phyloP scores from a whole-genome alignment of 2,329 filamentous ascomycete species.

The Decorospora gaudefroyi region DNA sequence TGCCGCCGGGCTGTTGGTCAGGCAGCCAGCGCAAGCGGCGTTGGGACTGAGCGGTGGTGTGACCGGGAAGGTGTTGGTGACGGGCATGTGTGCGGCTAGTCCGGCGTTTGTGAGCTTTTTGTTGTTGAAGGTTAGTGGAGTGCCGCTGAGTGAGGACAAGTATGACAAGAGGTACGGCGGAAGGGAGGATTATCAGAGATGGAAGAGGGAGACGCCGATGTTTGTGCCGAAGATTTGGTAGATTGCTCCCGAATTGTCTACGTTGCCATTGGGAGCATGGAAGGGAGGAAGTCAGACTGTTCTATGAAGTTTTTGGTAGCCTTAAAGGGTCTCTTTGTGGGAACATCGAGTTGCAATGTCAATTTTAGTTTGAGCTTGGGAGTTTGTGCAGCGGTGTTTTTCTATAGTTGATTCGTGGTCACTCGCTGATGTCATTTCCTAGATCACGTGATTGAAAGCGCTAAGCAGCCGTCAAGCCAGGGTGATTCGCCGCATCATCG shows the following conservation, averaged over 20 bases:
- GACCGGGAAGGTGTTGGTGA: slow-evolving; percentile 51
- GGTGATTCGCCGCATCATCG: slow-evolving; percentile 31
- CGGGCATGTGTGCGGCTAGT: slow-evolving; percentile 61
- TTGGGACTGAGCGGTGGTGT: slow-evolving; percentile 58
- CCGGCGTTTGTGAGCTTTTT: slow-evolving; percentile 68
- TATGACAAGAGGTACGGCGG: slow-evolving; percentile 68
- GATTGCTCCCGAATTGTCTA: too few species aligned
- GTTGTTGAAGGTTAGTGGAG: slow-evolving; percentile 65
- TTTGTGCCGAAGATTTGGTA: slow-evolving; percentile 64
- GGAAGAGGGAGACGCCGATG: slow-evolving; percentile 69
- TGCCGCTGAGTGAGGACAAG: slow-evolving; percentile 69
- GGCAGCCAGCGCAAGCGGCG: slow-evolving; percentile 59
- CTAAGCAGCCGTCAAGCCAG: slow-evolving; percentile 10
- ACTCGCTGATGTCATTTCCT: too few species aligned
- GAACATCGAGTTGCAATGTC: too few species aligned
- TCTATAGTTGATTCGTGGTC: too few species aligned
- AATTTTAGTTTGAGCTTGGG: too few species aligned
- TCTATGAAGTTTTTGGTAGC: too few species aligned
- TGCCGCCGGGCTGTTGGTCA: slow-evolving; percentile 61
- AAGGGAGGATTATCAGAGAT: slow-evolving; percentile 67
- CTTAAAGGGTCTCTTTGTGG: too few species aligned
- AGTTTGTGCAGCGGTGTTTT: too few species aligned
- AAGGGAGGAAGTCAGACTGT: too few species aligned
- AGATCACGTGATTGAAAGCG: too few species aligned
- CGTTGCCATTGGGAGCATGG: too few species aligned